Evolutionary conservation across 1,284 basidiomycete species (phyloP), one percentile per base, ranked within the genome.

Genomic region (Heterobasidion parviporum): DNA sequence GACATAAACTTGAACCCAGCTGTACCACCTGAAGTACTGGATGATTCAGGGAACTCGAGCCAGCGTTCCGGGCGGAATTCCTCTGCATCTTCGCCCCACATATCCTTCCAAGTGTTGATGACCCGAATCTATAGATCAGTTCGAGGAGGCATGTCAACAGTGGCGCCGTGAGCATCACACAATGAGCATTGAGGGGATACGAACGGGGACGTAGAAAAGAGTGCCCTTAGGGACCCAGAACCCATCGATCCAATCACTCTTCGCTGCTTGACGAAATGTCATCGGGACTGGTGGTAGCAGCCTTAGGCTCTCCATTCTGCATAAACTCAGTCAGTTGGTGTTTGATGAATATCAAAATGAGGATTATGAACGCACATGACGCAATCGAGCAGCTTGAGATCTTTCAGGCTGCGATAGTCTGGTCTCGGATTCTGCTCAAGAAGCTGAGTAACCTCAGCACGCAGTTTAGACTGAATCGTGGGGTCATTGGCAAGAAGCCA

Each of bases 11-110:
- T 75, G 46, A 71, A 73, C 0, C 64, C 64, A 2, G 71, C 54
- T 54, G 71, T 67, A 59, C 72, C 74, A 0, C 63, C 63, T 41
- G 68, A 62, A 26, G 26, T 26, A 26, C 26, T 26, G 2, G 38
- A 10, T 10, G 38, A 41, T n/a, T 41, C 38, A 2, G 74, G 74
- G 0, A 75, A 67, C 49, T 72, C 65, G 6, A 73, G 63, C 76
- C 77, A 78, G 53, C 76, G 71, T 14, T 63, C 65, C 1, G 77
- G 77, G 43, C 64, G 68, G 62, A 74, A 74, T 72, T 73, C 71
- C 61, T 77, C 74, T 2, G 77, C 74, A 57, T 79, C 74, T 16
- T 70, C 67, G 14, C 76, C 76, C 77, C 76, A 78, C 6, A 74
- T 59, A 8, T 68, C 67, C 54, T 71, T 71, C 69, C 71, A 75